Percentiles rank a stretch among this genome's conserved stretches.
Evolutionary conservation across 2,329 filamentous ascomycete species (phyloP).

Genomic region (Penicillium expansum): DNA sequence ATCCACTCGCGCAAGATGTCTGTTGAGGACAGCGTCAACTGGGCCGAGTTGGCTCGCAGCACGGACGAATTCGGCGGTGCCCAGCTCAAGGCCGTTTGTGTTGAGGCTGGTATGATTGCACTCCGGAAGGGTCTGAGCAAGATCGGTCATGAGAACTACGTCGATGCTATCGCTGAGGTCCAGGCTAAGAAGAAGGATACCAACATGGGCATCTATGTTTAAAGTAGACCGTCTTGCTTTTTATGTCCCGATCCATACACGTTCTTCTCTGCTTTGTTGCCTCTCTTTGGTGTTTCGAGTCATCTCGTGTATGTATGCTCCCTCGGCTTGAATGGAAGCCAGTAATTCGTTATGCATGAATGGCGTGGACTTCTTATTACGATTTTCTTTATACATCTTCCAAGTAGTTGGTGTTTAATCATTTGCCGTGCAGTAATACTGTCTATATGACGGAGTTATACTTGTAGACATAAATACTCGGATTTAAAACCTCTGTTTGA

Average conservation of each 20-base stretch:
- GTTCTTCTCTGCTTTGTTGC: background rate
- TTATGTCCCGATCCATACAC: slow-evolving; percentile 7
- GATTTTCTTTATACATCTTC: background rate
- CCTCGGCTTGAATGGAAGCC: slow-evolving; percentile 14
- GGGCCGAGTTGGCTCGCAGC: slow-evolving; percentile 89
- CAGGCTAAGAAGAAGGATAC: slow-evolving; percentile 84
- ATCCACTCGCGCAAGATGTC: slow-evolving; percentile 99
- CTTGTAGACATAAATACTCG: background rate
- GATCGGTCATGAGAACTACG: slow-evolving; percentile 97
- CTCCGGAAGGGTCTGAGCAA: slow-evolving; percentile 91
- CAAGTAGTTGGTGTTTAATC: background rate
- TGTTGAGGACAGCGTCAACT: slow-evolving; percentile 89
- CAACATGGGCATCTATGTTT: slow-evolving; percentile 47
- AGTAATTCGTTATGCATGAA: slow-evolving; percentile 23
- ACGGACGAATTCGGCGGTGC: slow-evolving; percentile 98
- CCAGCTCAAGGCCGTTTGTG: slow-evolving; percentile 96
- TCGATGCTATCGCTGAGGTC: slow-evolving; percentile 96
- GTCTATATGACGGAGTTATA: background rate
- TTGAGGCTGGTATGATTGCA: slow-evolving; percentile 99
- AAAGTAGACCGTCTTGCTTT: slow-evolving; percentile 15
- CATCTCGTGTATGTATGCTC: slow-evolving; percentile 22
- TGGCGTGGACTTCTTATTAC: background rate
- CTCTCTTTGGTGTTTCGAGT: slow-evolving; percentile 10
- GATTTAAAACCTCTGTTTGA: background rate
- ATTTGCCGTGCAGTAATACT: background rate